Evolutionary conservation across 108 stramenopile genomes (phyloP).

Genomic region (Cylindrotheca closterium): DNA sequence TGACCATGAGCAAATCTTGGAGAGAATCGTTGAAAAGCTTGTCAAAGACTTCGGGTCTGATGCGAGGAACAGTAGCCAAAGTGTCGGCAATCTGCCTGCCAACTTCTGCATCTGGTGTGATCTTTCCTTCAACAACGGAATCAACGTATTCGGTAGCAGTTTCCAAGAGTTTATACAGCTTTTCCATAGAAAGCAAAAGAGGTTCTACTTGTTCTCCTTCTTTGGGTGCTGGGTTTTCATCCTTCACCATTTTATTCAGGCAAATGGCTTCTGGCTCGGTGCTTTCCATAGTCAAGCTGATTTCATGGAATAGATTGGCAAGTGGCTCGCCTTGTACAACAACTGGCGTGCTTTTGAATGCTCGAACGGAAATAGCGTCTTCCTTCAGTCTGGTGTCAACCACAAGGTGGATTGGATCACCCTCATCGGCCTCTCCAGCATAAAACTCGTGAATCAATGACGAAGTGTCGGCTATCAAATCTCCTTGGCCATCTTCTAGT

Average conservation of each 20-base stretch:
- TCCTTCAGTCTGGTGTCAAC: constrained; percentile 79
- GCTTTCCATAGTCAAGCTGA: constrained; percentile 67
- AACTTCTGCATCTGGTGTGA: constrained; percentile 64
- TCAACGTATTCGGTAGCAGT: constrained; percentile 83
- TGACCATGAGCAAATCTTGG: constrained; percentile 98
- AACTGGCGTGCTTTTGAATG: constrained; percentile 76
- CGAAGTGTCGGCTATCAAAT: constrained; percentile 85
- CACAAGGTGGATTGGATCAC: constrained; percentile 85
- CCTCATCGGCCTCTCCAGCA: constrained; percentile 87
- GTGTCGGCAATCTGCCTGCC: constrained; percentile 83
- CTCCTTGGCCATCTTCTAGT: constrained; percentile 23
- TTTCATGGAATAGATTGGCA: constrained; percentile 92
- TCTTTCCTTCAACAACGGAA: constrained; percentile 76
- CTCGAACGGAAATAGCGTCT: constrained; percentile 74
- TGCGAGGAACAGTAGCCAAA: constrained; percentile 83
- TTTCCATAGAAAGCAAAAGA: constrained; percentile 71
- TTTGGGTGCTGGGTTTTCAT: constrained; percentile 8
- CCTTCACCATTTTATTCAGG: constrained; percentile 76
- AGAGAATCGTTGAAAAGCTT: constrained; percentile 87
- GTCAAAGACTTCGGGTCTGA: constrained; percentile 89
- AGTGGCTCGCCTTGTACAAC: constrained; percentile 76
- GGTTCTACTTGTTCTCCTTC: constrained; percentile 22
- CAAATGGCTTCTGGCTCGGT: constrained; percentile 88
- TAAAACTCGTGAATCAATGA: constrained; percentile 97
- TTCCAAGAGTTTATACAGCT: constrained; percentile 80